A percentile compares a stretch with the other conserved stretches of the same genome.
Conservation (phyloP, 495 filamentous ascomycete genomes). For the Haplographium delicatum region DNA sequence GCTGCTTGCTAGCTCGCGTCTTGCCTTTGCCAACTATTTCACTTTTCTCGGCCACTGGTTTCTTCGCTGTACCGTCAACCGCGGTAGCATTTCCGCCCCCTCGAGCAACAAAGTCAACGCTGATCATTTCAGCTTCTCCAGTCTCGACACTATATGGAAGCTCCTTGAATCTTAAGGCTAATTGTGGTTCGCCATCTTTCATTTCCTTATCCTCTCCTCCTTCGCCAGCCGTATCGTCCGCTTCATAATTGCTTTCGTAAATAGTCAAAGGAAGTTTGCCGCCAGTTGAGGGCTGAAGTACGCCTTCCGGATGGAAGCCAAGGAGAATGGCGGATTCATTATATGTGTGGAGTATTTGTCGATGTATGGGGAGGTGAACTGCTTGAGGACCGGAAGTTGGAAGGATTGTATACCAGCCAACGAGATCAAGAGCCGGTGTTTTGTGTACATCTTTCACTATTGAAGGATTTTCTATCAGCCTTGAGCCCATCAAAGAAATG, state of each 20-base stretch:
- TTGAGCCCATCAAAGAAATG: background rate
- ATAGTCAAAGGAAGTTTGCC: constrained; percentile 85
- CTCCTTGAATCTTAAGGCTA: constrained; percentile 71
- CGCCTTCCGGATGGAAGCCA: constrained; percentile 61
- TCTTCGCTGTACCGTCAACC: constrained; percentile 38
- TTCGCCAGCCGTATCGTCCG: constrained; percentile 40
- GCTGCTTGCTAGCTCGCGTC: constrained; percentile 27
- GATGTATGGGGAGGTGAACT: constrained; percentile 66
- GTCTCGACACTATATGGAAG: constrained; percentile 86
- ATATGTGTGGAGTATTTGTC: constrained; percentile 62
- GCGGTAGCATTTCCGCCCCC: constrained; percentile 74
- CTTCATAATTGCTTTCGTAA: constrained; percentile 81
- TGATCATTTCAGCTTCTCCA: constrained; percentile 95
- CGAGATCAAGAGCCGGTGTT: constrained; percentile 72
- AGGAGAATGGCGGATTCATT: constrained; percentile 83
- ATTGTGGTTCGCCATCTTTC: constrained; percentile 59
- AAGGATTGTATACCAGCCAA: constrained; percentile 91
- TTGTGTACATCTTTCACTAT: constrained; percentile 88
- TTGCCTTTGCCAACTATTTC: constrained; percentile 30
- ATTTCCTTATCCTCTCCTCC: constrained; percentile 61
- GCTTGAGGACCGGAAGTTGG: constrained; percentile 64
- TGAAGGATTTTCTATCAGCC: constrained; percentile 1
- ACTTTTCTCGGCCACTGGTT: constrained; percentile 6
- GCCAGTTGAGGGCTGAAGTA: constrained; percentile 41
- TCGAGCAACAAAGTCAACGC: constrained; percentile 82